A percentile compares a stretch with the other conserved stretches of the same genome.
These are phyloP conservation scores for Pseudonitzschia multiseries DNA, from an alignment of 108 stramenopile genomes.

Conservation along the genomic window DNA sequence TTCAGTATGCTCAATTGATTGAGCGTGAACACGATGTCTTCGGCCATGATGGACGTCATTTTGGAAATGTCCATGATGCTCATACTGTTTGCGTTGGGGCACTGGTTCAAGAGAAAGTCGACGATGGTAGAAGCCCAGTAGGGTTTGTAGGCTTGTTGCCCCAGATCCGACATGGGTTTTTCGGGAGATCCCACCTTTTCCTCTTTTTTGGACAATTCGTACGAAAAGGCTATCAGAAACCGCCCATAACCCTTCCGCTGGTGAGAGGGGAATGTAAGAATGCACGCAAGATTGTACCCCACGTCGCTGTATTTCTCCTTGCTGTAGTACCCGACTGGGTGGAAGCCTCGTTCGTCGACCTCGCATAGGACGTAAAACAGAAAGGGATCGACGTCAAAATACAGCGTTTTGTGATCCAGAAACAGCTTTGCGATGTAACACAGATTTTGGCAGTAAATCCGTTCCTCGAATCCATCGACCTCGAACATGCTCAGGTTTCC, in stretches of 20 bases:
- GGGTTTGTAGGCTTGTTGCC: slow-evolving; percentile 93
- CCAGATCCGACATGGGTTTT: slow-evolving; percentile 98
- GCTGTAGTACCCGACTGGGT: slow-evolving; percentile 97
- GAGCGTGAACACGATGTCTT: slow-evolving; percentile 94
- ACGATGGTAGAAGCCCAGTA: slow-evolving; percentile 93
- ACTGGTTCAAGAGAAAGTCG: slow-evolving; percentile 77
- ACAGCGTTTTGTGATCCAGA: slow-evolving; percentile 99
- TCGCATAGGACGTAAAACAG: slow-evolving; percentile 97
- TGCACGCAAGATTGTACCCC: slow-evolving; percentile 99
- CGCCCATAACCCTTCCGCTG: slow-evolving; percentile 99
- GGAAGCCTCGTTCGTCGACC: slow-evolving; percentile 87
- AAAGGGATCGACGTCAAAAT: slow-evolving; percentile 99
- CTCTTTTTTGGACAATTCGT: slow-evolving; percentile 96
- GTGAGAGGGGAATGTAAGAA: slow-evolving; percentile 97
- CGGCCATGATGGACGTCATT: slow-evolving; percentile 94
- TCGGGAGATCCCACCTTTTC: slow-evolving; percentile 97
- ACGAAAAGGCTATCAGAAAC: slow-evolving; percentile 97
- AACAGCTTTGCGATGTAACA: slow-evolving; percentile 98
- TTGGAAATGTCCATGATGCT: slow-evolving; percentile 92
- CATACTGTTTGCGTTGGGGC: slow-evolving; percentile 55
- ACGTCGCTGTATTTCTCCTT: slow-evolving; percentile 99
- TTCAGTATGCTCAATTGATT: slow-evolving; percentile 91
- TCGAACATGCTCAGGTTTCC: slow-evolving; percentile 80
- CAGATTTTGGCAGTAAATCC: slow-evolving; percentile 97
- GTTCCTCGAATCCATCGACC: slow-evolving; percentile 95